These are phyloP conservation scores for Gaultheria prostrata DNA, from an alignment of 148 eudicot genomes.

Conservation along the genomic window DNA sequence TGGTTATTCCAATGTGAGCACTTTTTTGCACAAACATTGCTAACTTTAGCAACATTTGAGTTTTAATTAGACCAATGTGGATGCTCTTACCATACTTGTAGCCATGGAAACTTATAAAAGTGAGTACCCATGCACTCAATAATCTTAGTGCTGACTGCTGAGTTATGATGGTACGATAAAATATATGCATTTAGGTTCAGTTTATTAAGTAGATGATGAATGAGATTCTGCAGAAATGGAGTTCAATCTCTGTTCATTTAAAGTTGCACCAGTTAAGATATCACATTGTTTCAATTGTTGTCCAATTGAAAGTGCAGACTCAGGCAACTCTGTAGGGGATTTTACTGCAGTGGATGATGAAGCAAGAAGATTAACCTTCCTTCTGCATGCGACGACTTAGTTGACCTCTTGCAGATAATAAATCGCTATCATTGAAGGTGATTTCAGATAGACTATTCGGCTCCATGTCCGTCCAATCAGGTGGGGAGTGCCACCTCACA, in stretches of 20 bases:
- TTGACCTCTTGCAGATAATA: slow-evolving; percentile 68
- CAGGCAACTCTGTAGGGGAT: background rate
- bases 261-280: background rate
- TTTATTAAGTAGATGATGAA: background rate
- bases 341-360: background rate
- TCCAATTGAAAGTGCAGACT: background rate
- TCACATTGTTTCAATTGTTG: background rate
- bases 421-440: slow-evolving; percentile 35
- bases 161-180: background rate
- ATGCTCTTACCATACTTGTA: background rate
- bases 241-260: background rate
- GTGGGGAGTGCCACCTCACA: slow-evolving; percentile 99
- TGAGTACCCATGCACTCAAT: background rate
- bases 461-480: slow-evolving; percentile 80
- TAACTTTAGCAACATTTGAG: too few relatives aligned
- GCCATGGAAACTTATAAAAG: background rate
- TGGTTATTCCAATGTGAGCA: too few relatives aligned
- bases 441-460: slow-evolving; percentile 39
- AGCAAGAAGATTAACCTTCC: slow-evolving; percentile 55
- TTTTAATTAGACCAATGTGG: too few relatives aligned
- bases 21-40: too few relatives aligned
- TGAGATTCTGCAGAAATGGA: background rate
- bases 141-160: background rate
- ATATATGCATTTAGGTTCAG: background rate
- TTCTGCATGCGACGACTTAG: slow-evolving; percentile 88